Conservation (phyloP, 2,329 filamentous ascomycete genomes). For the Claviceps digitariae region DNA sequence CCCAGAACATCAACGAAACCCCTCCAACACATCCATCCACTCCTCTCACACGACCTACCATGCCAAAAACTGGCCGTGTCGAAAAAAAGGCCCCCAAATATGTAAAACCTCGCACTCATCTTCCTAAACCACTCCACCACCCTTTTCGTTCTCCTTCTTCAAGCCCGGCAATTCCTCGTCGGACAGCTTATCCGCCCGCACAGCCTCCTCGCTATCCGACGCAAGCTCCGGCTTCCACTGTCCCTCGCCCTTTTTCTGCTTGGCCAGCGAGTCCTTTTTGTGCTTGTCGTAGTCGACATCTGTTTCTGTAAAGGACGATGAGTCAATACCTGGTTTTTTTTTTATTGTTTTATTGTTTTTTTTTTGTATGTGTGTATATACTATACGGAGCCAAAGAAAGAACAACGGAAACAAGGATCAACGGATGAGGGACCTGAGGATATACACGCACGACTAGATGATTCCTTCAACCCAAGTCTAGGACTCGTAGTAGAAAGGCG, state of each 20-base stretch:
- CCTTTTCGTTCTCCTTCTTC: conserved; percentile 45
- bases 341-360: background rate
- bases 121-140: conserved; percentile 32
- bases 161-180: conserved; percentile 30
- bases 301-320: conserved; percentile 13
- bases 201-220: conserved; percentile 63
- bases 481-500: conserved; percentile 18
- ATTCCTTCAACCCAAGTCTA: conserved; percentile 23
- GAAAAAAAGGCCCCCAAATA: too few relatives aligned
- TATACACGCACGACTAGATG: conserved; percentile 19
- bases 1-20: too few relatives aligned
- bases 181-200: conserved; percentile 49
- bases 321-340: background rate
- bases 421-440: background rate
- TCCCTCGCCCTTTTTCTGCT: conserved; percentile 55
- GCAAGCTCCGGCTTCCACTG: conserved; percentile 70
- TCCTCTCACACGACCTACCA: too few relatives aligned
- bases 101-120: conserved; percentile 37
- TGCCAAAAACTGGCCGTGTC: too few relatives aligned
- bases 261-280: conserved; percentile 47
- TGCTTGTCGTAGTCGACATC: conserved; percentile 38
- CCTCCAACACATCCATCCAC: too few relatives aligned
- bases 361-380: background rate
- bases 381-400: background rate
- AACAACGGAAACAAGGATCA: background rate